Percentiles rank a stretch among this genome's conserved stretches.
phyloP scores from a whole-genome alignment of 148 eudicot species.

The Cornus suecica region DNA sequence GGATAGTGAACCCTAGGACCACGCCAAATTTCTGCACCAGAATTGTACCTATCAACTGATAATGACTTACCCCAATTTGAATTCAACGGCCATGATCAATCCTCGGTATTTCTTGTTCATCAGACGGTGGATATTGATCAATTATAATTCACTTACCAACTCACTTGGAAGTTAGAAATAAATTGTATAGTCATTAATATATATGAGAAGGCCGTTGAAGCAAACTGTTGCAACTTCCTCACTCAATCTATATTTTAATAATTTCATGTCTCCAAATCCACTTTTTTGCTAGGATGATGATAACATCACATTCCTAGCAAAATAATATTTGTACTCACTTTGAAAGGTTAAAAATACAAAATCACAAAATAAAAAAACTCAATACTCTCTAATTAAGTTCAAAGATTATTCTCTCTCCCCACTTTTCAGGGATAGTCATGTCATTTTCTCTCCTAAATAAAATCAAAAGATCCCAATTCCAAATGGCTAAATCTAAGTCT shows the following conservation, averaged over 20 bases:
- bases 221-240: conserved; percentile 5
- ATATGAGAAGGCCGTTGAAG: conserved; percentile 13
- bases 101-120: neutral
- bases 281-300: neutral
- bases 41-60: conserved; percentile 33
- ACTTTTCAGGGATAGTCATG: too few species aligned
- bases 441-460: too few species aligned
- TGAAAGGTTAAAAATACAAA: too few species aligned
- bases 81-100: neutral
- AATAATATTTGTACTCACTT: too few species aligned
- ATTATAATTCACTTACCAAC: neutral
- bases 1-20: neutral
- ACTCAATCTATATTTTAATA: conserved; percentile 5
- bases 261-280: neutral
- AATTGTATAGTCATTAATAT: conserved; percentile 15
- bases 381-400: too few species aligned
- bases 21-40: conserved; percentile 17
- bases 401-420: neutral
- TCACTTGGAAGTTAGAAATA: conserved; percentile 5
- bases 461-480: too few species aligned
- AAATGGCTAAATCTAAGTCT: too few species aligned
- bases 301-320: too few species aligned
- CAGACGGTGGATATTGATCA: neutral
- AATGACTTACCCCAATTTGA: conserved; percentile 21
- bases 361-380: too few species aligned